These are phyloP conservation scores for Puya raimondii DNA, from an alignment of 176 grass and related monocot species.

Conservation along the genomic window DNA sequence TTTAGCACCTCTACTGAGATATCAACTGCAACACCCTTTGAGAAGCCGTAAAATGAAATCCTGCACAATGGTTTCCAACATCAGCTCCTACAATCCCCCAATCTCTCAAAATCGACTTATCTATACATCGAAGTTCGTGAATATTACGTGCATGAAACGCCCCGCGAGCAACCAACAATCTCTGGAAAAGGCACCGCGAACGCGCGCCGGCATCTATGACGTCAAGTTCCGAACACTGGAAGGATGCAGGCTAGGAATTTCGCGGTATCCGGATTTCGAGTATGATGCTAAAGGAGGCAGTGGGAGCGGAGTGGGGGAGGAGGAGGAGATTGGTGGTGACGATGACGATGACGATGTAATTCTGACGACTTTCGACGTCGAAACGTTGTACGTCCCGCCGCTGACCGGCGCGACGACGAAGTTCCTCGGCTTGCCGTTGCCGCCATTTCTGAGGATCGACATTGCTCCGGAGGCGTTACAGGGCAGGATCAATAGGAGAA, in stretches of 20 bases:
- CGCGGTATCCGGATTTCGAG: constrained; percentile 70
- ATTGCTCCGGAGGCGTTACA: constrained; percentile 64
- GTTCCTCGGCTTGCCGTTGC: constrained; percentile 78
- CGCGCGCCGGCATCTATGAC: not conserved
- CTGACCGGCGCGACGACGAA: constrained; percentile 61
- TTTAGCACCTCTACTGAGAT: not conserved
- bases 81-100: constrained; percentile 12
- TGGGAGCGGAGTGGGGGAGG: constrained; percentile 31
- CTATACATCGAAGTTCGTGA: not conserved
- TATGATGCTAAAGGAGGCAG: constrained; percentile 67
- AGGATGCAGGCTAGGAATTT: constrained; percentile 76
- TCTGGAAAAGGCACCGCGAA: not conserved
- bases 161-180: constrained; percentile 19
- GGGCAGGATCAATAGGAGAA: constrained; percentile 46
- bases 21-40: not conserved
- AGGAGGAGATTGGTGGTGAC: not conserved
- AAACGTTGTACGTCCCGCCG: constrained; percentile 59
- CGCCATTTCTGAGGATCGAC: constrained; percentile 76
- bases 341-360: constrained; percentile 25
- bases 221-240: constrained; percentile 57
- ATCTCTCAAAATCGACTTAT: constrained; percentile 8
- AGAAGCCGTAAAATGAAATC: not conserved
- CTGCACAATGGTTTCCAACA: constrained; percentile 7
- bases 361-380: constrained; percentile 49
- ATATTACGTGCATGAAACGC: not conserved